Evolutionary conservation across 2,329 filamentous ascomycete species (phyloP).

Genomic region (Calycina marina): DNA sequence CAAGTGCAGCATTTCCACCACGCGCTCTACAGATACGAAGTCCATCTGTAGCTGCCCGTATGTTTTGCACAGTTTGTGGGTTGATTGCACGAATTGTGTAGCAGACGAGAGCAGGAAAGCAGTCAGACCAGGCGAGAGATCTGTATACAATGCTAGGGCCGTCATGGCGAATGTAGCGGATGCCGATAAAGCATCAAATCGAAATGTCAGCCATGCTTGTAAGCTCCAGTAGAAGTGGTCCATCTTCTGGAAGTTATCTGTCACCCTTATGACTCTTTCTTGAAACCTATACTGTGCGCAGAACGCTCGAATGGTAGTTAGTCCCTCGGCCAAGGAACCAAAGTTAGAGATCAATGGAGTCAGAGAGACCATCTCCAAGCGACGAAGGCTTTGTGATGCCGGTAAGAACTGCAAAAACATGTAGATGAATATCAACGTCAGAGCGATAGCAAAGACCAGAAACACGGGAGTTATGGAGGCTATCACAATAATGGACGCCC

Average conservation of each 20-base stretch:
- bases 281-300: slow-evolving; percentile 68
- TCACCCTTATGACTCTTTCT: slow-evolving; percentile 61
- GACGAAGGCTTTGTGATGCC: slow-evolving; percentile 66
- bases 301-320: slow-evolving; percentile 79
- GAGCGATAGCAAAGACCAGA: slow-evolving; percentile 51
- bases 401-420: slow-evolving; percentile 70
- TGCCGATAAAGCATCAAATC: slow-evolving; percentile 61
- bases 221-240: slow-evolving; percentile 93
- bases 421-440: slow-evolving; percentile 54
- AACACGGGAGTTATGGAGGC: slow-evolving; percentile 66
- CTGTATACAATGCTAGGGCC: slow-evolving; percentile 56
- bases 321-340: slow-evolving; percentile 68
- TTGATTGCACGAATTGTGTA: slow-evolving; percentile 51
- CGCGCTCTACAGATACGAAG: slow-evolving; percentile 78
- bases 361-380: slow-evolving; percentile 79
- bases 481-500: slow-evolving; percentile 63
- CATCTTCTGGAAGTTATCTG: slow-evolving; percentile 84
- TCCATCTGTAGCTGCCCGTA: slow-evolving; percentile 85
- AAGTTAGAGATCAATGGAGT: slow-evolving; percentile 89
- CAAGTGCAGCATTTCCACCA: slow-evolving; percentile 67
- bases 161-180: slow-evolving; percentile 61
- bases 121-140: slow-evolving; percentile 63
- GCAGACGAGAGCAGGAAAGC: slow-evolving; percentile 72
- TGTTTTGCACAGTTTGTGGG: slow-evolving; percentile 59
- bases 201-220: slow-evolving; percentile 71